These are phyloP conservation scores for Aspergillus hortae DNA, from an alignment of 2,329 filamentous ascomycete species.

Conservation along the genomic window DNA sequence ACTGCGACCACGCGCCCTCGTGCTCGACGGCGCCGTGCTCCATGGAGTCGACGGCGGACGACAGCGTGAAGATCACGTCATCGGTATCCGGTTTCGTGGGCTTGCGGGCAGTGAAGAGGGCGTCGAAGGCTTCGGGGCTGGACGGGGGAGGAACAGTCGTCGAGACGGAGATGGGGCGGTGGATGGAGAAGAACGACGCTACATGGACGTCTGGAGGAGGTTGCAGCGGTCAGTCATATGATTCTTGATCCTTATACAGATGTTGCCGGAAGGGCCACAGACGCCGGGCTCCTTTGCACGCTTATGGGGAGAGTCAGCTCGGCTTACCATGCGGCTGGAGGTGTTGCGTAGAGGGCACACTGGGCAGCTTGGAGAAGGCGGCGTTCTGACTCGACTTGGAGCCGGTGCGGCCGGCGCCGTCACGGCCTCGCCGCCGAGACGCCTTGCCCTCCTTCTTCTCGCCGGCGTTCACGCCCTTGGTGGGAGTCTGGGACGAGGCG, in stretches of 20 bases:
- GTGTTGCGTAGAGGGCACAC: constrained; percentile 48
- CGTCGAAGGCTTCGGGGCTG: constrained; percentile 71
- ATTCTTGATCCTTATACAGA: not conserved
- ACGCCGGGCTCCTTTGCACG: not conserved
- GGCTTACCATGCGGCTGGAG: constrained; percentile 45
- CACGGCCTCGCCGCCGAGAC: constrained; percentile 34
- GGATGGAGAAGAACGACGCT: constrained; percentile 91
- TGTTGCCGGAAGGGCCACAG: no score
- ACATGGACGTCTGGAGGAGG: constrained; percentile 73
- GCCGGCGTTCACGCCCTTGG: constrained; percentile 36
- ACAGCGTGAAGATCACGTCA: constrained; percentile 64
- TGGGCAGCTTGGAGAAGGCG: constrained; percentile 43
- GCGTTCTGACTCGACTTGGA: constrained; percentile 37
- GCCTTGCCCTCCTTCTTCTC: constrained; percentile 36
- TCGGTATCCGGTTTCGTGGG: constrained; percentile 43
- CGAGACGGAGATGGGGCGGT: constrained; percentile 87
- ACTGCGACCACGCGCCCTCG: constrained; percentile 30
- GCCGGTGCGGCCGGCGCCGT: constrained; percentile 28
- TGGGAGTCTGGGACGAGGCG: constrained; percentile 35
- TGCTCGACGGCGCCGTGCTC: constrained; percentile 36
- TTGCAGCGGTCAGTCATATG: not conserved
- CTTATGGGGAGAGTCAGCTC: not conserved
- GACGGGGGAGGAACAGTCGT: constrained; percentile 72
- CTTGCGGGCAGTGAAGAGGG: constrained; percentile 70
- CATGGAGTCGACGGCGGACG: constrained; percentile 44